Base-by-base conservation (phyloP, 495 filamentous ascomycete species). In the Penicillium atrosanguineum region DNA sequence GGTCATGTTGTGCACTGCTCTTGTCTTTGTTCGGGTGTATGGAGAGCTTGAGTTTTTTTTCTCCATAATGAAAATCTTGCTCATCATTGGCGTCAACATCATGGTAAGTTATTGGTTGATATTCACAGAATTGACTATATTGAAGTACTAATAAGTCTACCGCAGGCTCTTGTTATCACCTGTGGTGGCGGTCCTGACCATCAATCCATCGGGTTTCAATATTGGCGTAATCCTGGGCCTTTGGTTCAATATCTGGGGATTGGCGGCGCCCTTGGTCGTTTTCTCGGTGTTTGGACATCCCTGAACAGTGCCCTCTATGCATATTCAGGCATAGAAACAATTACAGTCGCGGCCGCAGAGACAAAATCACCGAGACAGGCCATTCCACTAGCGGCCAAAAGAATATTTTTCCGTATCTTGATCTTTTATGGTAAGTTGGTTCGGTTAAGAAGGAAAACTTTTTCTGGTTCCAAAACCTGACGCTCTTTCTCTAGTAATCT, bases 231-330 rank as follows among this genome's bases (percentile, higher is more conserved):
- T 4, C 62, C 62, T 1, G 62, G 62, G 19, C 62, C 62, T 7
- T 52, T 65, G 9, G 56, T 60, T 18, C 62, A 65, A 36, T 62
- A 65, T 23, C 41, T 65, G 4, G 60, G 47, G 1, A 47, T 60
- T 5, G 26, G 21, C 1, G 62, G 62, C 4, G 50, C 60, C 0
- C 51, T 62, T 6, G 62, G 62, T 1, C 50, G 51, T 14, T 63
- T 65, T 43, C 63, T 83, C 4, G 81, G 81, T 1, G 83, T 79
- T 55, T 83, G 79, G 79, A 68, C 65, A 15, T 75, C 78, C 12
- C 74, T 83, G 61, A 78, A 68, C n/a, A 79, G 74, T 28, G 81
- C 79, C 11, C 75, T 82, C 7, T 84, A 81, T 61, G 72, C 74
- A 0, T 84, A 81, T 50, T 75, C 80, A 0, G 81, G 81, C 14